Base-by-base conservation (phyloP, 2,329 filamentous ascomycete genomes). In the Exophiala sideris region DNA sequence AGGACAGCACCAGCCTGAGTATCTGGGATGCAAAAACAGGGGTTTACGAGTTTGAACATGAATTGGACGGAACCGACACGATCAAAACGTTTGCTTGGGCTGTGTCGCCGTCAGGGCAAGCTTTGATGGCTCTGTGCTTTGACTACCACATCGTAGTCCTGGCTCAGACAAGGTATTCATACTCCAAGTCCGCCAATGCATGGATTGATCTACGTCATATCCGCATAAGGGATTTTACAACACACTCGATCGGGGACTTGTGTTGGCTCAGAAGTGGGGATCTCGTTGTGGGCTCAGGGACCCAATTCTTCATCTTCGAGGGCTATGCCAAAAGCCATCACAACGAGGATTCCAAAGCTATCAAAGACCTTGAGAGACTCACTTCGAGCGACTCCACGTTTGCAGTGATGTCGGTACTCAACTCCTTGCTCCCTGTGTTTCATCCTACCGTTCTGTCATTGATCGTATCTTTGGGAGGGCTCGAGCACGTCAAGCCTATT, bases 31-130 rank as follows among this genome's bases (percentile, higher is more conserved):
- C 89, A 9, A 83, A 86, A 58, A 88, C 87, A 51, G 85, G 85
- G 1, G 86, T 90, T 58, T 78, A 96, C 5, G 91, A 96, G 68
- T 91, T 89, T 65, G 81, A 88, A 57, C 83, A 92, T 64, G 79
- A 83, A 29, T 94, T 91, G 60, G 80, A 86, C 60, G 78, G 79
- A 10, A 80, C 87, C 56, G 87, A 94, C 63, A 81, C 79, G 5
- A 90, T 96, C 38, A 84, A 87, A 59, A 91, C 96, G 69, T 80
- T 96, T 10, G 91, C 96, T 69, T 96, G 92, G 92, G 92, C 91
- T 1, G 92, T 89, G 2, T 96, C 91, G 0, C 90, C 90, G 0
- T 89, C 95, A 68, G 85, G 84, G 45, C 90, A 96, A 66, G 92
- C 89, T 1, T 91, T 96, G 51, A 76, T 96, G 16, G 89, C 91